These are phyloP conservation scores for Pascua guehoae DNA, from an alignment of 1,284 basidiomycete species.

Conservation along the genomic window DNA sequence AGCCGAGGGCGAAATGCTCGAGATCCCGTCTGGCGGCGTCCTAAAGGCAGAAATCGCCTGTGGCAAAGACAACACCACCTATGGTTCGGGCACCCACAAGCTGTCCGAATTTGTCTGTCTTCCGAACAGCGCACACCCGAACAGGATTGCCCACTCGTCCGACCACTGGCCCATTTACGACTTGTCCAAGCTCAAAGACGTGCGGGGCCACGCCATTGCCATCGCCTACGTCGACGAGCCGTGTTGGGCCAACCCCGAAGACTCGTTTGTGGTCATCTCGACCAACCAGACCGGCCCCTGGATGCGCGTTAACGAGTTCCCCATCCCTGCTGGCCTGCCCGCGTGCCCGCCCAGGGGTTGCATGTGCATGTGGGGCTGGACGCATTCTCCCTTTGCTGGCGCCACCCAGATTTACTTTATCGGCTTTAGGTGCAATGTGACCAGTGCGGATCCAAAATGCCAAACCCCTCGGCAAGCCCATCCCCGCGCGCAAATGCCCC, in stretches of 20 bases:
- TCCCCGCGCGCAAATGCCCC: slow-evolving; percentile 36
- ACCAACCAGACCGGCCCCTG: slow-evolving; percentile 70
- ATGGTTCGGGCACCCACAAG: too few species aligned
- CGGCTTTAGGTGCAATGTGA: slow-evolving; percentile 67
- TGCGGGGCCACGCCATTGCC: slow-evolving; percentile 46
- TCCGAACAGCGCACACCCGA: too few species aligned
- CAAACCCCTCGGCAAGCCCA: slow-evolving; percentile 11
- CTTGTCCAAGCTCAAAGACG: background rate
- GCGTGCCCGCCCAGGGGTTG: slow-evolving; percentile 64
- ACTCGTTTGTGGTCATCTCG: slow-evolving; percentile 63
- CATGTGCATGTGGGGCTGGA: slow-evolving; percentile 70
- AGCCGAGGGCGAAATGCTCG: slow-evolving; percentile 10
- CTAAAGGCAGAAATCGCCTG: slow-evolving; percentile 5
- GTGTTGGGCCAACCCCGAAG: slow-evolving; percentile 57
- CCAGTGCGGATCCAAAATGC: slow-evolving; percentile 38
- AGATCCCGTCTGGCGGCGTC: slow-evolving; percentile 13
- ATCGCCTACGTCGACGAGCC: slow-evolving; percentile 61
- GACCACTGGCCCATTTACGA: too few species aligned
- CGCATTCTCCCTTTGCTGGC: slow-evolving; percentile 32
- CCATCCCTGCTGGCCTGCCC: slow-evolving; percentile 62
- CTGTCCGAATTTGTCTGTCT: too few species aligned
- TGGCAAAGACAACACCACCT: slow-evolving; percentile 6
- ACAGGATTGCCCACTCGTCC: too few species aligned
- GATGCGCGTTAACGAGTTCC: slow-evolving; percentile 60
- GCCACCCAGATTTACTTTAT: slow-evolving; percentile 58